A percentile compares a stretch with the other conserved stretches of the same genome.
Evolutionary conservation across 1,139 yeast genomes (phyloP).

Genomic region (Scheffersomyces titani): DNA sequence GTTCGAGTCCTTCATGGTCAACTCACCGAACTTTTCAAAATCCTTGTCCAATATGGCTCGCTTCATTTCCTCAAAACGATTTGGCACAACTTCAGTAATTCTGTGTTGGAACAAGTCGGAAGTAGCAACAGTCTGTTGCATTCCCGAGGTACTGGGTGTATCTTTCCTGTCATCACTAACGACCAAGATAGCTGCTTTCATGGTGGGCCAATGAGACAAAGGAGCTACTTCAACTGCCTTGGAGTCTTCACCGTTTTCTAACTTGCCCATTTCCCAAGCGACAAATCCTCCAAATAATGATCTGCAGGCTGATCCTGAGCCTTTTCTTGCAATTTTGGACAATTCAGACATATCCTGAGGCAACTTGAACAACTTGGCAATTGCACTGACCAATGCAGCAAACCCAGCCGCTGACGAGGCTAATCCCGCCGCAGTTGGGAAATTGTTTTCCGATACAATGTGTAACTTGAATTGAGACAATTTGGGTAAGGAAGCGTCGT

Average conservation of each 20-base stretch:
- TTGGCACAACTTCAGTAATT: conserved; percentile 78
- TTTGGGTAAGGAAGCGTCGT: conserved; percentile 54
- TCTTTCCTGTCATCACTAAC: conserved; percentile 93
- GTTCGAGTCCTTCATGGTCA: conserved; percentile 95
- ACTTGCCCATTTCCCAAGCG: conserved; percentile 96
- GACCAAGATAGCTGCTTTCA: conserved; percentile 89
- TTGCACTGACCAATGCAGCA: conserved; percentile 89
- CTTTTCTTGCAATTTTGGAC: conserved; percentile 93
- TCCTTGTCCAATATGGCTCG: conserved; percentile 68
- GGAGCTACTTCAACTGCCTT: conserved; percentile 92
- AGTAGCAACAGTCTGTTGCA: conserved; percentile 92
- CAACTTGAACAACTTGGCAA: conserved; percentile 77
- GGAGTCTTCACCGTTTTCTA: conserved; percentile 78
- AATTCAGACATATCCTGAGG: conserved; percentile 83
- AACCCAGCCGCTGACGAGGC: conserved; percentile 99
- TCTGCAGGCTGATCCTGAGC: conserved; percentile 98
- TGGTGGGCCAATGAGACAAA: conserved; percentile 82
- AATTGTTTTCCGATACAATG: conserved; percentile 91
- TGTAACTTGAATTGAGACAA: conserved; percentile 69
- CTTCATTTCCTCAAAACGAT: conserved; percentile 81
- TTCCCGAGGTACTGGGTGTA: conserved; percentile 91
- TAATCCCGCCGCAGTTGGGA: conserved; percentile 98
- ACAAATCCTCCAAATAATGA: conserved; percentile 96
- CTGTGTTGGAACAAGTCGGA: conserved; percentile 84
- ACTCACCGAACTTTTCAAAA: conserved; percentile 77